Evolutionary conservation across 257 asterid species (phyloP), one percentile per base, ranked within the genome.

Genomic region (Buddleja alternifolia): DNA sequence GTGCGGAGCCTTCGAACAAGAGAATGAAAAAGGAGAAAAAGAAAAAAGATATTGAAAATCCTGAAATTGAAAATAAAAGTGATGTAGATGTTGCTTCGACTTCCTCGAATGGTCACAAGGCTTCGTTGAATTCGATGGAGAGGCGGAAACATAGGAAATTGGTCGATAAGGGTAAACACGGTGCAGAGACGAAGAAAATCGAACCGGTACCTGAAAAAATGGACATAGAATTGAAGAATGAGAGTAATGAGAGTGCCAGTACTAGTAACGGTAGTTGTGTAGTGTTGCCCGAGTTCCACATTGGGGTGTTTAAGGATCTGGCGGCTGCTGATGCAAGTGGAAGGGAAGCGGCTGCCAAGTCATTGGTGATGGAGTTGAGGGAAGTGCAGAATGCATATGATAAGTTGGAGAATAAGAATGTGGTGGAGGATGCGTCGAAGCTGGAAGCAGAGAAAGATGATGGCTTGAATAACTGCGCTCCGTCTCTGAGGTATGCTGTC

Each of bases 391-490:
- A 75, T 67, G 92, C 81, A 0, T 91, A 91, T 60, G 97, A 94
- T 42, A 81, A 56, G 78, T 75, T 91, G n/a, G 95, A 89, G 79
- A 80, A 87, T 70, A 91, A 89, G 89, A 93, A 81, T 59, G 83
- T 61, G 67, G 90, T 89, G 46, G 96, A 87, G 74, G 97, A 81
- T 69, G 71, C 75, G 45, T 59, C 90, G 44, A 94, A 81, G 52
- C 83, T 94, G 76, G 99, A 94, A 82, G 99, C 99, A 3, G 93
- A 85, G 66, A 91, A 91, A 81, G 95, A 82, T 63, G 99, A 94
- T 77, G 99, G 97, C 37, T 81, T 94, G 90, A 77, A 91, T 78
- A 81, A 83, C 66, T 89, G 95, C 74, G 99, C 99, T 21, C 97
- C 98, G 5, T 86, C 96, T n/a, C 47, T 94, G 81, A 83, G 99